A percentile compares a stretch with the other conserved stretches of the same genome.
Evolutionary conservation across 495 filamentous ascomycete genomes (phyloP).

Genomic region (Penicillium soppii): DNA sequence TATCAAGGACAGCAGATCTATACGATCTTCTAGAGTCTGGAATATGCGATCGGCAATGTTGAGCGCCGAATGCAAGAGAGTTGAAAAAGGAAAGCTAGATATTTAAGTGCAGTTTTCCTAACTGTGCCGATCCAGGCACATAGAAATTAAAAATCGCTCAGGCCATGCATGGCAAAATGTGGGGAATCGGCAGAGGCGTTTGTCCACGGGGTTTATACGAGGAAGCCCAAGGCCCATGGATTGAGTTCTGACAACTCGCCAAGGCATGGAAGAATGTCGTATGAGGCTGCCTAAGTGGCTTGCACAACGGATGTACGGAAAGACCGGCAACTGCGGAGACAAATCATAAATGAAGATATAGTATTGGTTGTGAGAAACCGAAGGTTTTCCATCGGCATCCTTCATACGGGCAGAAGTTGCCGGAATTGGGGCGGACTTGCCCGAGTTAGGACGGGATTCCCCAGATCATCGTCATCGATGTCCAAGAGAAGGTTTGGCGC

Average conservation of each 20-base stretch:
- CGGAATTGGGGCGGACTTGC: constrained; percentile 2
- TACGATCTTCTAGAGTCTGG: background rate
- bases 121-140: constrained; percentile 23
- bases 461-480: constrained; percentile 8
- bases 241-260: background rate
- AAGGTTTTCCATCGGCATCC: background rate
- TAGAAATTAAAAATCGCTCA: constrained; percentile 9
- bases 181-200: constrained; percentile 15
- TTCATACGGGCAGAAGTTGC: too few species aligned
- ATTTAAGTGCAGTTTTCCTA: constrained; percentile 2
- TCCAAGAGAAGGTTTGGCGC: constrained; percentile 7
- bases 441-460: background rate
- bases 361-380: background rate
- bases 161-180: constrained; percentile 12
- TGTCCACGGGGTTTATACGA: constrained; percentile 11
- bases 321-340: constrained; percentile 6
- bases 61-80: background rate
- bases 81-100: background rate
- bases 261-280: constrained; percentile 14
- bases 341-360: background rate
- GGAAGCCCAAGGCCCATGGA: background rate
- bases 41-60: background rate
- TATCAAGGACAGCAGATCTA: background rate
- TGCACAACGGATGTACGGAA: background rate
- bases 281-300: constrained; percentile 5